phyloP scores from a whole-genome alignment of 2,329 filamentous ascomycete genomes.

The Microcera coccophila region DNA sequence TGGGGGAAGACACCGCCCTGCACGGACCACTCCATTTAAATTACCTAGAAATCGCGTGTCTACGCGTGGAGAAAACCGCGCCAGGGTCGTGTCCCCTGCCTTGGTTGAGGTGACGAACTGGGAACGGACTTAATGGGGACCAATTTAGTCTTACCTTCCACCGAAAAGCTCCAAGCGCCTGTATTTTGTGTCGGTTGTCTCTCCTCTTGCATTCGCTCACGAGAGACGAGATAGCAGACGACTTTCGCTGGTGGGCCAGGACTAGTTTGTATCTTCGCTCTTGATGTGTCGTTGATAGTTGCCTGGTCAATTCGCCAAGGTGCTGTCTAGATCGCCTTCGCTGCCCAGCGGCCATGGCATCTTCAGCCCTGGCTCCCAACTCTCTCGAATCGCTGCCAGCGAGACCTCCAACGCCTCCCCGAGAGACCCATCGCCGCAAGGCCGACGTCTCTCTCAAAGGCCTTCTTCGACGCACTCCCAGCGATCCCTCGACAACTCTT shows the following conservation, averaged over 20 bases:
- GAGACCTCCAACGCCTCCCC: slow-evolving; percentile 66
- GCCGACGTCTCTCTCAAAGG: slow-evolving; percentile 34
- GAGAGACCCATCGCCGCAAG: slow-evolving; percentile 43
- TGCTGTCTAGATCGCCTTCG: slow-evolving; percentile 39
- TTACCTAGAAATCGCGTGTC: slow-evolving; percentile 16
- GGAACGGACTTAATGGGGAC: slow-evolving; percentile 1
- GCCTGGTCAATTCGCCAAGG: slow-evolving; percentile 26
- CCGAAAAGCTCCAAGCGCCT: not conserved
- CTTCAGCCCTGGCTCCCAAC: slow-evolving; percentile 36
- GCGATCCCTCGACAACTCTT: slow-evolving; percentile 34
- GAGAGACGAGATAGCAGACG: no score
- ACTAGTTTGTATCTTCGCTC: no score
- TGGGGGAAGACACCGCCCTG: not conserved
- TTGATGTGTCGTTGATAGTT: slow-evolving; percentile 21
- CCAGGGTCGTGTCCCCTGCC: slow-evolving; percentile 15
- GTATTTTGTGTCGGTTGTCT: no score
- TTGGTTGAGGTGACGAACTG: slow-evolving; percentile 3
- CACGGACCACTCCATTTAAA: slow-evolving; percentile 25
- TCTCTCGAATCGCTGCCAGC: slow-evolving; percentile 52
- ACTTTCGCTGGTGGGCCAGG: no score
- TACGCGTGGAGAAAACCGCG: slow-evolving; percentile 12
- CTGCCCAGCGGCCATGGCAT: slow-evolving; percentile 42
- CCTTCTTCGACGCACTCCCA: slow-evolving; percentile 33
- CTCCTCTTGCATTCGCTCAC: no score
- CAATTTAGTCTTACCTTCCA: slow-evolving; percentile 9